phyloP scores from a whole-genome alignment of 2,329 filamentous ascomycete genomes.

The Fusarium sp. region DNA sequence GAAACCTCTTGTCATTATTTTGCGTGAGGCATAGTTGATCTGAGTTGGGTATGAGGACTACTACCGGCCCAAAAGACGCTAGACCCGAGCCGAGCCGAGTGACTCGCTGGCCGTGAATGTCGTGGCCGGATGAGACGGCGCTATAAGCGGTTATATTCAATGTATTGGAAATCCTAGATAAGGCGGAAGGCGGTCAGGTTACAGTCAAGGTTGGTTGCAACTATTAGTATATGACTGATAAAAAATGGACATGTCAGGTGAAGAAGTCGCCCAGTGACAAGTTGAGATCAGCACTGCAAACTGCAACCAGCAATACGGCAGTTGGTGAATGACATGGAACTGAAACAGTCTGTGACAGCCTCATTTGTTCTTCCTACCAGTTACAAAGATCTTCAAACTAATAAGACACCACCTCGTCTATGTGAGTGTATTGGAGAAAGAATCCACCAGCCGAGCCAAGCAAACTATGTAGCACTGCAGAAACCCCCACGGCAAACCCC shows the following conservation, averaged over 20 bases:
- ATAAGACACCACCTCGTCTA: neutral
- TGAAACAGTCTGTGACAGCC: neutral
- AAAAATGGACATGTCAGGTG: neutral
- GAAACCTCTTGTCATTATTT: too few species aligned
- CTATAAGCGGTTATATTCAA: neutral
- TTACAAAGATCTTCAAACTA: constrained; percentile 7
- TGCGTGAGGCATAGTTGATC: too few species aligned
- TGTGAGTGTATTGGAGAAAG: neutral
- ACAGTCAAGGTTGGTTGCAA: constrained; percentile 7
- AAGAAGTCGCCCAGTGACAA: neutral
- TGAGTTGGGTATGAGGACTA: too few species aligned
- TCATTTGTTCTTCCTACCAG: constrained; percentile 3
- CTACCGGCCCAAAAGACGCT: neutral
- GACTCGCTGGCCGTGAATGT: constrained; percentile 15
- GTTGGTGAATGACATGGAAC: neutral
- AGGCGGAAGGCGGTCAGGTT: neutral
- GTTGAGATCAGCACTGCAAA: neutral
- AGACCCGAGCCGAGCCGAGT: constrained; percentile 32
- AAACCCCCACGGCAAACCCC: constrained; percentile 3
- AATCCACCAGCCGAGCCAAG: constrained; percentile 3
- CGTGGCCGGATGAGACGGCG: constrained; percentile 1
- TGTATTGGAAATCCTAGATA: constrained; percentile 2
- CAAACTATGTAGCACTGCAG: neutral
- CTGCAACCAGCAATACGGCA: constrained; percentile 3
- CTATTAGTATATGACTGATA: neutral